Base-by-base conservation (phyloP, 2,329 filamentous ascomycete species). In the Byssochlamys sp. region DNA sequence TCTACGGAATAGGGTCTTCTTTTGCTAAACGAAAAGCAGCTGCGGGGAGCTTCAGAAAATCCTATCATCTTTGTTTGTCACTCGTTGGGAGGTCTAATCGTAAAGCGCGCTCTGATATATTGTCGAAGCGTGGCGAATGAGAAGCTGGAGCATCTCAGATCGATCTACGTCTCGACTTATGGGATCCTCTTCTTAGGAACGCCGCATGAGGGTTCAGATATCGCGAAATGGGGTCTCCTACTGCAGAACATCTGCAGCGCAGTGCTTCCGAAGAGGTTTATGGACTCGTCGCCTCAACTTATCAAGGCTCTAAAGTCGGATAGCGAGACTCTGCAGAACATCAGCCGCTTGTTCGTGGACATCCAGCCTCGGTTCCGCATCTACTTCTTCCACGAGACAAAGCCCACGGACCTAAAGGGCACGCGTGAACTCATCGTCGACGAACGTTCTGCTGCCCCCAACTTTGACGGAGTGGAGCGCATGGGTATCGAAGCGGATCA, bases 61-160 rank as follows among this genome's bases (percentile, higher is more conserved):
- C 86, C 88, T 4, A 88, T 91, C 63, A 85, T 91, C 60, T 91
- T 87, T 78, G 82, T 91, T 35, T 86, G 82, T 54, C 88, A 91
- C 70, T 88, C 86, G 55, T 76, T 91, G 1, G 88, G 88, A 3
- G 88, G 88, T 5, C 82, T 90, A 59, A 75, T 91, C 1, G 80
- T 87, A 55, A 91, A 91, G 70, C 78, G 85, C 52, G 84, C 86
- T 1, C 73, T 91, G 53, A 78, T 88, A 54, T 84, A 87, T 67
- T 87, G 85, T 52, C 81, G 82, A 62, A 85, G 84, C 64, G 69
- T 88, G 11, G 78, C 77, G 6, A 79, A 78, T 48, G 78, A 81
- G 57, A 79, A 83, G 62, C 81, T 84, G 39, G 82, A 88, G 59
- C 80, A 87, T 57, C 79, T 84, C 35, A 81, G 86, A 24, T 86